These are phyloP conservation scores for Aspergillus steynii DNA, from an alignment of 495 filamentous ascomycete species.

Conservation along the genomic window DNA sequence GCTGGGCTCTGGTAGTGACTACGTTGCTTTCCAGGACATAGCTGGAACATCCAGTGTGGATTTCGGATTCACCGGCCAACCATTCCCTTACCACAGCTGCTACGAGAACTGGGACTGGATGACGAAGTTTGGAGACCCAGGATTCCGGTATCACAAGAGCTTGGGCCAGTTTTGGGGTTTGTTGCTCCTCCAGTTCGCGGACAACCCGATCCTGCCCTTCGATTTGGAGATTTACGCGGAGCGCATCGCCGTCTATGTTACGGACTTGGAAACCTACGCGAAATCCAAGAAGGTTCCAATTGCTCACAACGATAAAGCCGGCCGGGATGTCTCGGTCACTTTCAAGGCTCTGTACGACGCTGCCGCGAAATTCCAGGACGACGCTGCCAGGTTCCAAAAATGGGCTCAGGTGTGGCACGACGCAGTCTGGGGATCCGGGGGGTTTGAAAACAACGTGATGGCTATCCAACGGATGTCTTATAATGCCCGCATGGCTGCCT, in stretches of 20 bases:
- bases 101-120: slow-evolving; percentile 92
- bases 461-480: slow-evolving; percentile 64
- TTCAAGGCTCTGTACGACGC: slow-evolving; percentile 62
- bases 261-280: slow-evolving; percentile 66
- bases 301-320: slow-evolving; percentile 23
- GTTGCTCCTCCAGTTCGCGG: slow-evolving; percentile 81
- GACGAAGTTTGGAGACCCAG: slow-evolving; percentile 73
- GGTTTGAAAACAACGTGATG: slow-evolving; percentile 67
- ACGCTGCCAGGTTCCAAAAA: slow-evolving; percentile 64
- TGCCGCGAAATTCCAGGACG: slow-evolving; percentile 54
- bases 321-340: slow-evolving; percentile 41
- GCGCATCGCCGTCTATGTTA: slow-evolving; percentile 59
- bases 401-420: slow-evolving; percentile 76
- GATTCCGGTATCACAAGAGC: slow-evolving; percentile 76
- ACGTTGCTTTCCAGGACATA: slow-evolving; percentile 88
- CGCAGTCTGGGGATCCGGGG: slow-evolving; percentile 61
- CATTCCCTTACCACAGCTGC: slow-evolving; percentile 78
- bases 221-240: slow-evolving; percentile 76
- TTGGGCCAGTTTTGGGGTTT: slow-evolving; percentile 79
- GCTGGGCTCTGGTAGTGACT: slow-evolving; percentile 82
- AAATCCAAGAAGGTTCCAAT: slow-evolving; percentile 51
- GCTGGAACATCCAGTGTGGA: slow-evolving; percentile 91
- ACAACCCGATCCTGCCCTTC: slow-evolving; percentile 78
- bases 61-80: slow-evolving; percentile 70
- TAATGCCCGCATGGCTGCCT: slow-evolving; percentile 71